Conservation (phyloP, 2,329 filamentous ascomycete genomes). For the Ascochyta rabiei region DNA sequence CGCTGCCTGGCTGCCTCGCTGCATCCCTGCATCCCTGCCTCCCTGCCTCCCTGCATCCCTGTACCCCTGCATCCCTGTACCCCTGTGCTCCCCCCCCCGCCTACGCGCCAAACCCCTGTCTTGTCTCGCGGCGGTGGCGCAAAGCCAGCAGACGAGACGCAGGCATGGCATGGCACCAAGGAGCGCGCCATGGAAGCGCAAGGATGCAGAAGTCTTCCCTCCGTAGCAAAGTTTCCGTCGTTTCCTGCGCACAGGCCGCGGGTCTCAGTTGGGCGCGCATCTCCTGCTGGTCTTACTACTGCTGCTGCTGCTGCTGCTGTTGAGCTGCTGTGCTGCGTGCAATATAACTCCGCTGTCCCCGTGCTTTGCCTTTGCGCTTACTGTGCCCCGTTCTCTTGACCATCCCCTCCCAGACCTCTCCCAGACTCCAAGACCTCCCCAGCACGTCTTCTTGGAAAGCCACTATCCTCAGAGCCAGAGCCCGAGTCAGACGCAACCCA, state of each 20-base stretch:
- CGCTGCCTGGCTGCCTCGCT: too few species aligned
- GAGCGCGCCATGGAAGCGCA: conserved; percentile 22
- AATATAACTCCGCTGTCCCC: conserved; percentile 38
- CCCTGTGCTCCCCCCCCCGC: conserved; percentile 15
- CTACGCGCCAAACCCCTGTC: too few species aligned
- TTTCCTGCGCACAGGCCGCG: conserved; percentile 28
- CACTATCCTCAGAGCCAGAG: conserved; percentile 5
- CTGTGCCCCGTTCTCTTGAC: conserved; percentile 18
- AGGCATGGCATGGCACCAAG: conserved; percentile 31
- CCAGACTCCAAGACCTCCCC: conserved; percentile 14
- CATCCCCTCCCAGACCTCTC: too few species aligned
- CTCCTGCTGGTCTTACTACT: neutral
- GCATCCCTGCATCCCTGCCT: conserved; percentile 12
- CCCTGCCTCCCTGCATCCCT: neutral
- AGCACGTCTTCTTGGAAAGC: neutral
- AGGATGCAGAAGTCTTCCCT: conserved; percentile 21
- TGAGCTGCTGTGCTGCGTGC: too few species aligned
- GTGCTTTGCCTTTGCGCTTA: conserved; percentile 13
- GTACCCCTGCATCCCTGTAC: conserved; percentile 22
- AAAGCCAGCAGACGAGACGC: conserved; percentile 28
- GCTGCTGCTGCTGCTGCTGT: conserved; percentile 12
- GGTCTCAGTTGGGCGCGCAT: conserved; percentile 26
- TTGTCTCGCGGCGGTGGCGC: conserved; percentile 23
- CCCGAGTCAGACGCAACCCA: too few species aligned
- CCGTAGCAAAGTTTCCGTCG: conserved; percentile 29